These are phyloP conservation scores for Neonectria faginata DNA, from an alignment of 2,329 filamentous ascomycete species.

Conservation along the genomic window DNA sequence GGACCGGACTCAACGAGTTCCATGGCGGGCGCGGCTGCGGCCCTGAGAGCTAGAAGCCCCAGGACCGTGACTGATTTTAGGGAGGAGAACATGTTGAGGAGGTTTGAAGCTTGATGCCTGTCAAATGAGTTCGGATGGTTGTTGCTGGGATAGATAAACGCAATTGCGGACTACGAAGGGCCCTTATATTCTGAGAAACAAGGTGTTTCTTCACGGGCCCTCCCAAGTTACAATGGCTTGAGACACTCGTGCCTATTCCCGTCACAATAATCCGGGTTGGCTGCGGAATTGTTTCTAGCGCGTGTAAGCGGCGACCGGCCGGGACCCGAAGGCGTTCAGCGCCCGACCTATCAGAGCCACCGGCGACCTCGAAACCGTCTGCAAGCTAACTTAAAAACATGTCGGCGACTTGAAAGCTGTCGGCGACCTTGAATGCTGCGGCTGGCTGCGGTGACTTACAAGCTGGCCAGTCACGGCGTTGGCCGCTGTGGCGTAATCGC, in stretches of 20 bases:
- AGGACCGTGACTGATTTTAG: neutral
- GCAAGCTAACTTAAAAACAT: too few relatives aligned
- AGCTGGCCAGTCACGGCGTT: neutral
- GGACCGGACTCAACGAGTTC: neutral
- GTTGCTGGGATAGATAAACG: neutral
- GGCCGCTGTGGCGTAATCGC: neutral
- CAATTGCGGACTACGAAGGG: neutral
- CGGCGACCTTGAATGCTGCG: too few relatives aligned
- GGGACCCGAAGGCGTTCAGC: too few relatives aligned
- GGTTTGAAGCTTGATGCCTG: neutral
- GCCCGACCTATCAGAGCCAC: too few relatives aligned
- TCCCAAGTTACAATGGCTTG: neutral
- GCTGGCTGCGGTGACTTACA: too few relatives aligned
- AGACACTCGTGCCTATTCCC: neutral
- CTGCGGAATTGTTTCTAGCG: neutral
- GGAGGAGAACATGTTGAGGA: neutral
- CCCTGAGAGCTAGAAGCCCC: neutral
- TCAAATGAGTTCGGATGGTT: neutral
- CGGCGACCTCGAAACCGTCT: too few relatives aligned
- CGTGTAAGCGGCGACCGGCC: neutral
- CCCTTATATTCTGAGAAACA: constrained; percentile 9
- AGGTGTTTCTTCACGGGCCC: neutral
- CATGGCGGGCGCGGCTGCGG: neutral
- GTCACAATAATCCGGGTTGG: neutral
- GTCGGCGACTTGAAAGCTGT: too few relatives aligned